Evolutionary conservation across 768 basidiomycete species (phyloP), one percentile per base, ranked within the genome.

Genomic region (Pilatotrama ljubarskyi): DNA sequence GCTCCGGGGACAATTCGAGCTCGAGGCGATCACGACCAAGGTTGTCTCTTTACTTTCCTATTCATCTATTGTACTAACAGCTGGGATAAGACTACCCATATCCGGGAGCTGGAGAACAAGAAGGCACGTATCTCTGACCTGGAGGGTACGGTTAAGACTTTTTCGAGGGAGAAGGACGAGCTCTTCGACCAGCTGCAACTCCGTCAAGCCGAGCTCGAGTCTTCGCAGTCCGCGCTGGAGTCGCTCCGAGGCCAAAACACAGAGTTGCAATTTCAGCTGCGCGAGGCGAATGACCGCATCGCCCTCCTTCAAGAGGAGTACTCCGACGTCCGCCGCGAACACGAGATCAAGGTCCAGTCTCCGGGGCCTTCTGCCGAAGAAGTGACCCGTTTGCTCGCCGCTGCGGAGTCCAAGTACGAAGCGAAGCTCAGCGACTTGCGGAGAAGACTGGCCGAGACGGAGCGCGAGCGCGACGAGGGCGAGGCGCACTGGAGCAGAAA

Each of bases 401-500:
- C 88, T 15, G 80, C 88, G 0, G 90, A 93, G 72, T 78, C 79
- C 26, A 89, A 87, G 73, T 89, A 91, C 64, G 95, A 96, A 69
- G 74, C 81, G 2, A 88, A 83, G 66, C 72, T 97, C 7, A 76
- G 84, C 1, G 93, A 95, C 65, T 72, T 96, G 64, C 84, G 83
- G 62, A 78, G 80, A 62, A 83, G 84, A 53, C 73, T 97, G 24
- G 68, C 76, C 5, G 75, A 77, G 9, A 72, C 87, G 20, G 96
- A 98, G 76, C 85, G 82, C 65, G 97, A 98, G 72, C 82, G 94
- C 38, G 87, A 82, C 53, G 95, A 96, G 50, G 82, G 83, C 29
- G 96, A 98, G 67, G 88, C 90, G 24, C 89, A 92, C 62, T 96
- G 95, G 92, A 90, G 89, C 69, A 81, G 80, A 57, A 95, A 93